Base-by-base conservation (phyloP, 1,284 basidiomycete species). In the Porodaedalea pini region DNA sequence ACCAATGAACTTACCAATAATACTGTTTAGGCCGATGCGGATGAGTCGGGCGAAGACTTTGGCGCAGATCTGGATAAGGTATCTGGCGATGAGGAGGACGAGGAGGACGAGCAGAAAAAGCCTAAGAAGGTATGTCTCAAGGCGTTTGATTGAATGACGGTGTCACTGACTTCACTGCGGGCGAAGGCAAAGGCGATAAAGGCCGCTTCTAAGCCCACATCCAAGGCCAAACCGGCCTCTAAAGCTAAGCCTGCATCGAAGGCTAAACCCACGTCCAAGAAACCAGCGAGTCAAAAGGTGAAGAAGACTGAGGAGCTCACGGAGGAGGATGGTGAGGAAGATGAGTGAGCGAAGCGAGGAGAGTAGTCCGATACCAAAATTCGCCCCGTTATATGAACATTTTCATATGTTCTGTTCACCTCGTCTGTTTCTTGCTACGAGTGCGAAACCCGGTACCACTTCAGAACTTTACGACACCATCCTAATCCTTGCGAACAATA, bases 51-150 rank as follows among this genome's bases (percentile, higher is more conserved):
- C 27, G 60, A 61, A 41, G 57, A 61, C 41, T 59, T 61, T 34
- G 60, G 41, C 40, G 52, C 44, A 2, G 60, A 61, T 11, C 23
- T 61, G 8, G 57, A 55, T 29, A 56, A 58, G 17, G 57, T 61
- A 3, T 56, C 60, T 21, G 59, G 19, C 4, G 56, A 39, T 45
- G 59, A 61, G 10, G 59, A 54, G 11, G 55, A 60, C n/a, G 50
- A 45, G 58, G 40, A 71, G 69, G 65, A 69, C 61, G 53, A 72
- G 70, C 61, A 69, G 69, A 64, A 70, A 69, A 79, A 79, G 62
- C 75, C 75, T 61, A 79, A 79, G 71, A 76, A 66, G 31, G 55
- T 54, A 13, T 5, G 11, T 19, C 7, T 25, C 32, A 15, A 23
- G 23, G 13, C 37, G 4, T 25, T 21, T 21, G 15, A 3, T 8